A percentile compares a stretch with the other conserved stretches of the same genome.
Evolutionary conservation across 495 filamentous ascomycete species (phyloP).

Genomic region (Chaetomidium leptoderma): DNA sequence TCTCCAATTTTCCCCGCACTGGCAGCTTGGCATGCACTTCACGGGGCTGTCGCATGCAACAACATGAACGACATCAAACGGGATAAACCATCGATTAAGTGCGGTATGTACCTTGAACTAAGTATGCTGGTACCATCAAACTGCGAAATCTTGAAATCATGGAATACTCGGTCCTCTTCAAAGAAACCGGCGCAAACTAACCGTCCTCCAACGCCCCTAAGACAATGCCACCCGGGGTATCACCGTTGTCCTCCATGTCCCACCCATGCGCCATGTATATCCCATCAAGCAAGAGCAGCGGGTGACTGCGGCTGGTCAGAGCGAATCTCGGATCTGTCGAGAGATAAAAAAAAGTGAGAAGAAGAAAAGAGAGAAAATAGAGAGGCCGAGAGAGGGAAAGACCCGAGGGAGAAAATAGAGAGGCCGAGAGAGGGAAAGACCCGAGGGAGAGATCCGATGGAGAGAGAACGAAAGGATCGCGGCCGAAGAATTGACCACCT

Average conservation of each 20-base stretch:
- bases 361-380: not conserved
- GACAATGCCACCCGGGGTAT: not conserved
- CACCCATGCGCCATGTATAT: not conserved
- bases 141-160: not conserved
- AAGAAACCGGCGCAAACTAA: not conserved
- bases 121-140: not conserved
- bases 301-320: not conserved
- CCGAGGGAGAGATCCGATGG: too few relatives aligned
- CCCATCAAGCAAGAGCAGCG: not conserved
- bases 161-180: not conserved
- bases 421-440: too few relatives aligned
- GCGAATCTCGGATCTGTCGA: not conserved
- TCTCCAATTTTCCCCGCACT: constrained; percentile 23
- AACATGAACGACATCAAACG: constrained; percentile 5
- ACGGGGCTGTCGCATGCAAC: constrained; percentile 2
- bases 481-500: not conserved
- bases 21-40: constrained; percentile 11
- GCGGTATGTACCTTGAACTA: not conserved
- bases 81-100: not conserved
- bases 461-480: too few relatives aligned
- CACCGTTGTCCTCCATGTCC: not conserved
- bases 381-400: not conserved
- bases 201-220: not conserved
- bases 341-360: not conserved
- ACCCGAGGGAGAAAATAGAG: not conserved